Evolutionary conservation across 768 basidiomycete species (phyloP), one percentile per base, ranked within the genome.

Genomic region (Lanmaoa pseudosensibilis): DNA sequence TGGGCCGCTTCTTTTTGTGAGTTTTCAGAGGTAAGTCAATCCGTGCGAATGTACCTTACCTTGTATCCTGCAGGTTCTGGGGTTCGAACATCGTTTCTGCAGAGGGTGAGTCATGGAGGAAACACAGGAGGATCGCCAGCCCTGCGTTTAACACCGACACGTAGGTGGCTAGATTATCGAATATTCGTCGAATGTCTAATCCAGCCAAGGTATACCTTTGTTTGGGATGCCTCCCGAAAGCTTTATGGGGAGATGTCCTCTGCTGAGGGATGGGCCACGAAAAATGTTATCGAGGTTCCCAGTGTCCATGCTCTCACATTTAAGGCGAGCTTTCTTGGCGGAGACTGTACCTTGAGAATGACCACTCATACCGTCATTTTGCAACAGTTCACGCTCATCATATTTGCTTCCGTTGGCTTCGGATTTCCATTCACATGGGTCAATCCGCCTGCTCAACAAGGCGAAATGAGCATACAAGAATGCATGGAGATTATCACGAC

Each of bases 101-200:
- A 19, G 52, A 58, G 4, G 62, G 56, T 4, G 56, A 62, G 10
- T 38, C 36, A 13, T 64, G 68, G 62, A 69, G 56, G 39, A 69
- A 56, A 33, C 49, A 69, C 38, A 54, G 67, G 56, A 61, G 34
- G 40, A 59, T 67, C 9, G 23, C 47, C 12, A 59, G 50, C 34
- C 66, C 65, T 49, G 65, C 68, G 1, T 67, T 67, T 9, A 60
- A 65, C 48, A 67, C 56, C 10, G 59, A 67, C 12, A 65, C 55
- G 67, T 69, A 50, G 19, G 68, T 58, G 27, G 32, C 33, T 16
- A 19, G 4, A 34, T 13, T 18, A 13, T 44, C 13, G 5, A 13
- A 18, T 13, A 7, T 37, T 13, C 34, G 5, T 47, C 23, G 18
- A 4, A 6, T 52, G 19, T 37, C 33, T 39, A n/a, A 61, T 47